These are phyloP conservation scores for Larix sibirica DNA, from an alignment of 83 land plant genomes.

Conservation along the genomic window DNA sequence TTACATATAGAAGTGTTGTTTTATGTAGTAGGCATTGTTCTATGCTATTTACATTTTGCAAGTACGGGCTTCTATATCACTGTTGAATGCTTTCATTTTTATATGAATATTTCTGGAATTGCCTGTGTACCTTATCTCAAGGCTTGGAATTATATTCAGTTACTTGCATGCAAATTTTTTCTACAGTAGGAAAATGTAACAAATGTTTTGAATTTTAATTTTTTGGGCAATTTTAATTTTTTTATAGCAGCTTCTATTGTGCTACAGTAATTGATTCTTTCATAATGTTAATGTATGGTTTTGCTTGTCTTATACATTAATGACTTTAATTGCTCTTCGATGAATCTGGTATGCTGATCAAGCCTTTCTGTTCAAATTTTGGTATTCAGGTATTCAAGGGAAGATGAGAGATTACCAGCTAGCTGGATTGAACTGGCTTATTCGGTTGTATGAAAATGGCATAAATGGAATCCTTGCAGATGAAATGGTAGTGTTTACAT, in stretches of 20 bases:
- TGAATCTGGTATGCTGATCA: not conserved
- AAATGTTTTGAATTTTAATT: not conserved
- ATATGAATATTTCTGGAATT: not conserved
- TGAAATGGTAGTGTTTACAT: constrained; percentile 77
- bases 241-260: too few relatives aligned
- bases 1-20: too few relatives aligned
- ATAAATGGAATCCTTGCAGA: constrained; percentile 99
- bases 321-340: not conserved
- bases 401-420: constrained; percentile 99
- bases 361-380: not conserved
- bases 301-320: not conserved
- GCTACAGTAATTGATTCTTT: not conserved
- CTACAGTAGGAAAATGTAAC: too few relatives aligned
- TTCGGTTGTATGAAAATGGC: constrained; percentile 96
- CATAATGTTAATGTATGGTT: not conserved
- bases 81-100: not conserved
- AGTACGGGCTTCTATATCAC: too few relatives aligned
- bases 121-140: too few relatives aligned
- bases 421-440: constrained; percentile 99
- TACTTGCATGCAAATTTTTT: too few relatives aligned
- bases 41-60: too few relatives aligned
- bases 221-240: not conserved
- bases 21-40: too few relatives aligned
- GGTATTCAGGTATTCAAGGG: constrained; percentile 85
- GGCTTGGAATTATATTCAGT: too few relatives aligned